A percentile compares a stretch with the other conserved stretches of the same genome.
phyloP scores from a whole-genome alignment of 306 rosid genomes.

The Inga oerstediana region DNA sequence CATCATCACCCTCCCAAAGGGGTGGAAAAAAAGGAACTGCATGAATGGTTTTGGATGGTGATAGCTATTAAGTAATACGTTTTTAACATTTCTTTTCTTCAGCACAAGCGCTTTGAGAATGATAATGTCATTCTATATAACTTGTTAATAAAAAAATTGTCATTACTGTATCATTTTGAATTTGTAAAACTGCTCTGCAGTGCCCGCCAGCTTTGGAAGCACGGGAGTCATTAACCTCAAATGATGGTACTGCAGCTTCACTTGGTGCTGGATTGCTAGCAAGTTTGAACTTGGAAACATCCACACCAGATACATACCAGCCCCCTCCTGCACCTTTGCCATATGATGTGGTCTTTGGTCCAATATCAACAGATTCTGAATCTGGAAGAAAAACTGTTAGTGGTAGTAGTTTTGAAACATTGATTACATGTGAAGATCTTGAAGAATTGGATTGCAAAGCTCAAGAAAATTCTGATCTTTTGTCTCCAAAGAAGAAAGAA shows the following conservation, averaged over 20 bases:
- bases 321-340: slow-evolving; percentile 87
- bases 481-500: slow-evolving; percentile 50
- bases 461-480: slow-evolving; percentile 45
- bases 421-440: slow-evolving; percentile 52
- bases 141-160: not conserved
- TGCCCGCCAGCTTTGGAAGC: slow-evolving; percentile 66
- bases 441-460: slow-evolving; percentile 59
- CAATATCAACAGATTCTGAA: slow-evolving; percentile 55
- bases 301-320: slow-evolving; percentile 75
- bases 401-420: slow-evolving; percentile 59
- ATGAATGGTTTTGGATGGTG: not conserved
- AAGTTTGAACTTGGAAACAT: slow-evolving; percentile 52
- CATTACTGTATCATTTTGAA: slow-evolving; percentile 12
- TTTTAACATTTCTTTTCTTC: slow-evolving; percentile 1
- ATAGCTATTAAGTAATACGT: not conserved
- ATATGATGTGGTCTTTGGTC: slow-evolving; percentile 65
- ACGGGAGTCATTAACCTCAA: slow-evolving; percentile 52
- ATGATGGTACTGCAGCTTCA: slow-evolving; percentile 42
- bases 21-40: not conserved
- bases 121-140: slow-evolving; percentile 15
- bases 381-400: slow-evolving; percentile 54
- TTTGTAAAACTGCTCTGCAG: slow-evolving; percentile 47
- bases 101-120: slow-evolving; percentile 14
- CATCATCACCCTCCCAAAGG: not conserved
- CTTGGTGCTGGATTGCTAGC: slow-evolving; percentile 60